Evolutionary conservation across 129 eudicot genomes (phyloP).

Genomic region (Flaveria sonorensis): DNA sequence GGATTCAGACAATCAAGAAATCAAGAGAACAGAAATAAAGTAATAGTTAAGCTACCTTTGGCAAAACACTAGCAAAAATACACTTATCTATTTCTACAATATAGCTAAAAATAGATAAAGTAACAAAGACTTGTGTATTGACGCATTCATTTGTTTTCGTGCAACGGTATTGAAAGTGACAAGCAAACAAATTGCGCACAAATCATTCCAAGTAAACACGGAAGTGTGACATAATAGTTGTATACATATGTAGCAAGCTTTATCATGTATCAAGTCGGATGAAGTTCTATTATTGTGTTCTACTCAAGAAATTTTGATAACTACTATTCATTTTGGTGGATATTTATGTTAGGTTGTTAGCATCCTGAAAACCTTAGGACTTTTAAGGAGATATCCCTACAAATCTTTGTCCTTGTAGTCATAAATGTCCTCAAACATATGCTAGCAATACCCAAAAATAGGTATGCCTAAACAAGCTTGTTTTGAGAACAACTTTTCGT

Average conservation of each 20-base stretch:
- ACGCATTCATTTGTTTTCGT: conserved; percentile 17
- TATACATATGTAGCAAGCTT: conserved; percentile 31
- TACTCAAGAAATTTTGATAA: conserved; percentile 23
- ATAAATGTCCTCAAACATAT: conserved; percentile 1
- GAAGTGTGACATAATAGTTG: conserved; percentile 24
- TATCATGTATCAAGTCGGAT: conserved; percentile 21
- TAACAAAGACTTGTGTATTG: conserved; percentile 19
- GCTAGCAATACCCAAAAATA: conserved; percentile 19
- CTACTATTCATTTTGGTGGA: conserved; percentile 25
- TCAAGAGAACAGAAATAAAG: conserved; percentile 13
- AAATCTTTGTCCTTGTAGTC: conserved; percentile 18
- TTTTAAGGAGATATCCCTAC: conserved; percentile 20
- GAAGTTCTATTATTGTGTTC: conserved; percentile 21
- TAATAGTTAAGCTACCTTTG: conserved; percentile 24
- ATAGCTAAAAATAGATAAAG: conserved; percentile 30
- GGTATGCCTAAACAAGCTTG: conserved; percentile 24
- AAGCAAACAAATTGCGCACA: conserved; percentile 33
- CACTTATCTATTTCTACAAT: conserved; percentile 8
- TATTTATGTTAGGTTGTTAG: conserved; percentile 33
- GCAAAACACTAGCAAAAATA: conserved; percentile 19
- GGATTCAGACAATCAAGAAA: conserved; percentile 3
- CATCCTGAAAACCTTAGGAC: conserved; percentile 22
- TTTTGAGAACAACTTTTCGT: conserved; percentile 17
- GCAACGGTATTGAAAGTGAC: conserved; percentile 32
- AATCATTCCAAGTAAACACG: conserved; percentile 23